Base-by-base conservation (phyloP, 2,329 filamentous ascomycete species). In the Coniosporium tulheliwenetii region DNA sequence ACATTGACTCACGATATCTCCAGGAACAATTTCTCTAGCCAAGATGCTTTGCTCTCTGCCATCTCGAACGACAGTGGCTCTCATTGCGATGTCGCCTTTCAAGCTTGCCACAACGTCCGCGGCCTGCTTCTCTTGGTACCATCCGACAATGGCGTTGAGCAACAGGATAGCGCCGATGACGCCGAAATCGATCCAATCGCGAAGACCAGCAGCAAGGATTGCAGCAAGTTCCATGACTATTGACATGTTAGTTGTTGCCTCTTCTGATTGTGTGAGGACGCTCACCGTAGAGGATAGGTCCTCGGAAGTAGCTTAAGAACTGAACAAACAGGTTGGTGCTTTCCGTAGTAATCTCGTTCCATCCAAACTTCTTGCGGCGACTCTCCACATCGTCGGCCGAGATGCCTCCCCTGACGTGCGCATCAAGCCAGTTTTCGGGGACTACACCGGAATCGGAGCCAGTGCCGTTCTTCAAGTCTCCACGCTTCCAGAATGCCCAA, bases 51-150 rank as follows among this genome's bases (percentile, higher is more conserved):
- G 64, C 62, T 81, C 76, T 45, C 66, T 63, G 45, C 80, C 79
- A 55, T 81, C 70, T 54, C 80, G 79, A 50, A 84, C 62, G 53
- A 80, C 77, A 46, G 65, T 68, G 38, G 77, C 74, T 63, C 75
- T 79, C 76, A 85, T 80, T 52, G 80, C 80, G 55, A 85, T 85
- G 54, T 85, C 80, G 65, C 80, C 80, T 68, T 84, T 84, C 46
- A 85, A 65, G 47, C 68, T 75, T 42, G 79, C 79, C 53, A 83
- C 79, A 53, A 84, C 79, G 62, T 85, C 80, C 49, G 79, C 80
- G 52, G 80, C 80, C 63, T 84, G 79, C 67, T 85, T 85, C 64
- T 85, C 80, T 60, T 84, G 80, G 61, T 85, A 84, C 75, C 79
- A 85, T 67, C 80, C 80, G 59, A 84, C 80, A 47, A 78, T 65